These are phyloP conservation scores for Picea sitchensis DNA, from an alignment of 75 land plant species.

Conservation along the genomic window DNA sequence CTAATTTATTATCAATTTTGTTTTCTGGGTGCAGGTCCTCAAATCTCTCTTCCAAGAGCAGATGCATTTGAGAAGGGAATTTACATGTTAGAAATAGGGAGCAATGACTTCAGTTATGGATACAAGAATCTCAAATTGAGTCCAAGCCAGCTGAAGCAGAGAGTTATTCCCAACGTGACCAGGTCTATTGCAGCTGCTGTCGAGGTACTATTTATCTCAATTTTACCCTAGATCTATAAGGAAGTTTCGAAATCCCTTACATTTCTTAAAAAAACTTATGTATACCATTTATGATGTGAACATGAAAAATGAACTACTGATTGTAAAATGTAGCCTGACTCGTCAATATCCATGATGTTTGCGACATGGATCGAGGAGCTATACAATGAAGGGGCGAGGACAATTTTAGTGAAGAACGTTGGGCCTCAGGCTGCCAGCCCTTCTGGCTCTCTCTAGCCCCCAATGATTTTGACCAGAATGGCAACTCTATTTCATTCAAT, in stretches of 20 bases:
- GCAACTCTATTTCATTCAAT: constrained; percentile 55
- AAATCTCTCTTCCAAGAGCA: constrained; percentile 10
- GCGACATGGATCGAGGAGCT: constrained; percentile 28
- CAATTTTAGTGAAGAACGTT: constrained; percentile 55
- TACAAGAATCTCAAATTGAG: constrained; percentile 18
- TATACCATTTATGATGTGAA: too few relatives aligned
- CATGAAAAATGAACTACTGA: neutral
- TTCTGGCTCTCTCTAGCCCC: constrained; percentile 33
- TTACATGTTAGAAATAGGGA: constrained; percentile 23
- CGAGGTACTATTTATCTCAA: neutral
- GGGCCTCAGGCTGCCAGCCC: constrained; percentile 86
- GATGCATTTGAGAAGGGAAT: constrained; percentile 14
- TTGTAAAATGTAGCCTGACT: constrained; percentile 21
- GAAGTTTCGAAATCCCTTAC: neutral
- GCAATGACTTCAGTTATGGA: constrained; percentile 30
- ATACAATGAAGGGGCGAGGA: constrained; percentile 49
- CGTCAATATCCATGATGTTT: constrained; percentile 5
- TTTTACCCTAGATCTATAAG: neutral
- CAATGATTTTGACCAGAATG: constrained; percentile 38
- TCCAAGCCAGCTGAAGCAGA: constrained; percentile 10
- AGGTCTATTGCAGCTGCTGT: neutral
- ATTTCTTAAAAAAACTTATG: neutral
- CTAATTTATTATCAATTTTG: too few relatives aligned
- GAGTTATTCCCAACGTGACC: neutral
- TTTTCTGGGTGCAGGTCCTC: neutral